Conservation (phyloP, 2,329 filamentous ascomycete genomes). For the Sporothrix globosa region DNA sequence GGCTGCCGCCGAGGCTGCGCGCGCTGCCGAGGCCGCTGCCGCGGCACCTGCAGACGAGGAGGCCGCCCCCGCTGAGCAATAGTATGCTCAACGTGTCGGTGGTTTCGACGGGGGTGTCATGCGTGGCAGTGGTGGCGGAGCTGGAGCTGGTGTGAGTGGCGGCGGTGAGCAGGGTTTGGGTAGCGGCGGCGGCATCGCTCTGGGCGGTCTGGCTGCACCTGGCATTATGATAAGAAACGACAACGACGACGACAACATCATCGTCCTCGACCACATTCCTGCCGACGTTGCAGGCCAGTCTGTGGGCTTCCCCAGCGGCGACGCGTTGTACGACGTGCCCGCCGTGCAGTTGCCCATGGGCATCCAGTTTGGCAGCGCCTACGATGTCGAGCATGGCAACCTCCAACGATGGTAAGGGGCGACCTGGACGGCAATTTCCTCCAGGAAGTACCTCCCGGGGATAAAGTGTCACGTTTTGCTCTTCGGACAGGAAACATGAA, state of each 20-base stretch:
- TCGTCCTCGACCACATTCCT: slow-evolving; percentile 13
- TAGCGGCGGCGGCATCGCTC: not conserved
- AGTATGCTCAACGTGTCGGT: slow-evolving; percentile 40
- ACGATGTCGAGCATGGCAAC: not conserved
- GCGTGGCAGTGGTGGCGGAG: too few species aligned
- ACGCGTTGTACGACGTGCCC: slow-evolving; percentile 2
- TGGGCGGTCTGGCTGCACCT: not conserved
- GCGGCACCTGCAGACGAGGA: slow-evolving; percentile 54
- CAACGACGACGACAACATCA: slow-evolving; percentile 7
- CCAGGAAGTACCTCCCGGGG: not conserved
- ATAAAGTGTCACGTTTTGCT: not conserved
- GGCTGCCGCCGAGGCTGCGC: slow-evolving; percentile 65
- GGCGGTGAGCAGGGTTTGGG: not conserved
- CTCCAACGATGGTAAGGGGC: not conserved
- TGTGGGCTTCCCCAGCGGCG: not conserved
- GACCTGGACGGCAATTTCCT: not conserved
- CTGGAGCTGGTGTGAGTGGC: too few species aligned
- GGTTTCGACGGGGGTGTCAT: not conserved
- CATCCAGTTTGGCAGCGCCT: slow-evolving; percentile 13
- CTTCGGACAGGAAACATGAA: slow-evolving; percentile 1
- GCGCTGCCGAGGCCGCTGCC: slow-evolving; percentile 53
- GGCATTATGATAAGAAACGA: not conserved
- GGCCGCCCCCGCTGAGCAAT: slow-evolving; percentile 55
- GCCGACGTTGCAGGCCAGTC: not conserved
- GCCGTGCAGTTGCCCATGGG: not conserved